These are phyloP conservation scores for Grigorovia transvaalensis DNA, from an alignment of 805 yeast genomes.

Conservation along the genomic window DNA sequence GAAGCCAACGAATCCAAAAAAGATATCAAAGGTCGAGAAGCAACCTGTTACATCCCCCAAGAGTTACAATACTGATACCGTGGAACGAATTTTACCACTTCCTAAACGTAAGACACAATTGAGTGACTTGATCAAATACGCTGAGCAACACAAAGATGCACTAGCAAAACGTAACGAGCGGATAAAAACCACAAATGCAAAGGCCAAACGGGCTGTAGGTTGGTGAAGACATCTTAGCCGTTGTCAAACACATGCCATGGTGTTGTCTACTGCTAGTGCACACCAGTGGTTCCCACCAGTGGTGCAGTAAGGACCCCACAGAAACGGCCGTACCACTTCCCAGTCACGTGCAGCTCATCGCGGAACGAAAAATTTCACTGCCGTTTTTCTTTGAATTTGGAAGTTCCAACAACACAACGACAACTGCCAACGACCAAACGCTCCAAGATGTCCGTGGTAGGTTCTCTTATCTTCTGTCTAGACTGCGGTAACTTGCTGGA, in stretches of 20 bases:
- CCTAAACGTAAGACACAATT: constrained; percentile 15
- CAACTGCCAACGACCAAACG: background rate
- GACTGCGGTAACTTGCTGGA: constrained; percentile 88
- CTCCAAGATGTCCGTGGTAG: constrained; percentile 76
- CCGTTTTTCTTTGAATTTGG: background rate
- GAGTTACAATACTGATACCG: no score
- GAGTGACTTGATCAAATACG: constrained; percentile 14
- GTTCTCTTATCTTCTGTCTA: constrained; percentile 86
- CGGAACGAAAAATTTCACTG: background rate
- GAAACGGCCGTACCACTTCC: background rate
- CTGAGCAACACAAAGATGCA: constrained; percentile 11
- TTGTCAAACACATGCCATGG: background rate
- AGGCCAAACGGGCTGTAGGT: constrained; percentile 14
- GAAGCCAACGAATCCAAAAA: background rate
- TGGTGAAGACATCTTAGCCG: constrained; percentile 6
- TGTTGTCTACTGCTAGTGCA: no score
- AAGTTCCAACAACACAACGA: background rate
- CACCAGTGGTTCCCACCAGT: no score
- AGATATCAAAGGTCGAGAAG: background rate
- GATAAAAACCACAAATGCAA: constrained; percentile 8
- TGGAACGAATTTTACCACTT: constrained; percentile 8
- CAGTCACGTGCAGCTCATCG: constrained; percentile 3
- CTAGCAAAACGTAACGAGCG: constrained; percentile 10
- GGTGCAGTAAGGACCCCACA: background rate
- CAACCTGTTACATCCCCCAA: background rate